These are phyloP conservation scores for Suillus variegatus DNA, from an alignment of 768 basidiomycete species.

Conservation along the genomic window DNA sequence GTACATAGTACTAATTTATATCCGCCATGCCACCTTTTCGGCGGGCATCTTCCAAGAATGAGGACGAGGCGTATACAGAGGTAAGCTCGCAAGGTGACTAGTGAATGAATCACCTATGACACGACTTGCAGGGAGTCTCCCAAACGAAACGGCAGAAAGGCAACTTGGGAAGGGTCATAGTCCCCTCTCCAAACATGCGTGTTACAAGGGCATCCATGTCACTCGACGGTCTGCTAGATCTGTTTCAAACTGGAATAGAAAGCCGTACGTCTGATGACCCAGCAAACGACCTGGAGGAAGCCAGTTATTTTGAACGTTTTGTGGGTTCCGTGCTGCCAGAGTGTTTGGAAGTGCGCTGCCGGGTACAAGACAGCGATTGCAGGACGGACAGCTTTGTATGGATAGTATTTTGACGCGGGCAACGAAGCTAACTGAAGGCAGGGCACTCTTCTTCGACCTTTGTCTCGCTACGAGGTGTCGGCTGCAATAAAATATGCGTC, in stretches of 20 bases:
- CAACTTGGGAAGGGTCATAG: constrained; percentile 18
- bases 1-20: background rate
- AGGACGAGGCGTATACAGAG: constrained; percentile 21
- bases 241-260: constrained; percentile 18
- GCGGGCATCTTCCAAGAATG: constrained; percentile 21
- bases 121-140: background rate
- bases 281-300: background rate
- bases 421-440: constrained; percentile 13
- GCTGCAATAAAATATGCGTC: constrained; percentile 34
- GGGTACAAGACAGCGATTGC: constrained; percentile 5
- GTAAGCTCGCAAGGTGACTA: constrained; percentile 8
- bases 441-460: constrained; percentile 40
- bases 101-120: background rate
- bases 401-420: background rate
- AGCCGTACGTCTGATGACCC: background rate
- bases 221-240: constrained; percentile 19
- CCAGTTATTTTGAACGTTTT: constrained; percentile 32
- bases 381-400: background rate
- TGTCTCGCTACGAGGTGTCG: constrained; percentile 42
- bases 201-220: constrained; percentile 20
- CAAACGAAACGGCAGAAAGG: constrained; percentile 30
- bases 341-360: constrained; percentile 28
- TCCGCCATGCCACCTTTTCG: constrained; percentile 5
- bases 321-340: constrained; percentile 37
- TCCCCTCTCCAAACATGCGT: constrained; percentile 9